Conservation (phyloP, 2,329 filamentous ascomycete genomes). For the Xylariaceae sp. region DNA sequence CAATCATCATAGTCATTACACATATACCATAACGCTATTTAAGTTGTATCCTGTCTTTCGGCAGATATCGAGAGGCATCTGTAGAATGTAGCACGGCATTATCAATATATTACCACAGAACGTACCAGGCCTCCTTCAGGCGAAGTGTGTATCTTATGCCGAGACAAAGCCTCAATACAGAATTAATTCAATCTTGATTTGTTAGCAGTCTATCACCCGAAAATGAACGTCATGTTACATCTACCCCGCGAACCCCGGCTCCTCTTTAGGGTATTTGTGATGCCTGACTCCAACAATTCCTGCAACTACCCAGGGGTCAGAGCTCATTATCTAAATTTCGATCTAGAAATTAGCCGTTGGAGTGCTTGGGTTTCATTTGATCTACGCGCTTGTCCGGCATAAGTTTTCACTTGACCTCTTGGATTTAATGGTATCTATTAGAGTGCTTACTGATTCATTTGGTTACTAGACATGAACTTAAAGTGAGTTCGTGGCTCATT, state of each 20-base stretch:
- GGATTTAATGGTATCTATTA: background rate
- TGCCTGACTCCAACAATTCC: constrained; percentile 1
- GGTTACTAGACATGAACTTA: background rate
- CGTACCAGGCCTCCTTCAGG: background rate
- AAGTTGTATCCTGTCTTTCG: constrained; percentile 2
- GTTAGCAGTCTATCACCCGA: constrained; percentile 4
- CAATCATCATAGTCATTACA: background rate
- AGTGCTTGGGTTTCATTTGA: background rate
- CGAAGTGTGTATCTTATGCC: background rate
- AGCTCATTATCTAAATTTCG: background rate
- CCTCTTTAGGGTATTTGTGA: constrained; percentile 7
- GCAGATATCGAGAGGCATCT: constrained; percentile 9
- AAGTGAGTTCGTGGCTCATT: background rate
- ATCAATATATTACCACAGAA: background rate
- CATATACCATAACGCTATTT: background rate
- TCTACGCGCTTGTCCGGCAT: background rate
- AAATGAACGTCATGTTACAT: constrained; percentile 17
- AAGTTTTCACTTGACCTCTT: background rate
- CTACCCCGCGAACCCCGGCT: constrained; percentile 27
- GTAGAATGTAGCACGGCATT: background rate
- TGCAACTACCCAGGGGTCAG: background rate
- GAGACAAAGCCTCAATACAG: constrained; percentile 5
- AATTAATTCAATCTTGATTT: constrained; percentile 4
- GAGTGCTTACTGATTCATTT: background rate
- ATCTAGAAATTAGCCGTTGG: background rate